phyloP scores from a whole-genome alignment of 257 asterid species.

The Catharanthus roseus region DNA sequence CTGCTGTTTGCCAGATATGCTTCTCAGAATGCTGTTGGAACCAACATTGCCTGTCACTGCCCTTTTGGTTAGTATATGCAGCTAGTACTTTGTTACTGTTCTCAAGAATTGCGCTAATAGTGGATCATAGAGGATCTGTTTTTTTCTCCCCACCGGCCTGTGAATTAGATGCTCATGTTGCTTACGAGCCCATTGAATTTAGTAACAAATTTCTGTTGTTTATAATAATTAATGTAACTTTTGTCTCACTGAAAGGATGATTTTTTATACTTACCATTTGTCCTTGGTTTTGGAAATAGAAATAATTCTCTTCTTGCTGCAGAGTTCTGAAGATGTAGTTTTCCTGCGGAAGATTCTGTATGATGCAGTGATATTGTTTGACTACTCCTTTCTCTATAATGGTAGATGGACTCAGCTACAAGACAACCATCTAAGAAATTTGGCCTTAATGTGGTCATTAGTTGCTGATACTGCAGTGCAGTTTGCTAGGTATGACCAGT shows the following conservation, averaged over 20 bases:
- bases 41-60: constrained; percentile 49
- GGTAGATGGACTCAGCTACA: constrained; percentile 44
- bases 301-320: constrained; percentile 24
- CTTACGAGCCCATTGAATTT: background rate
- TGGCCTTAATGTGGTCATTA: constrained; percentile 62
- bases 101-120: background rate
- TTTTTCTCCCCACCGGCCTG: background rate
- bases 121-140: background rate
- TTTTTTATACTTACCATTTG: background rate
- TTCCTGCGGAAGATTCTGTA: constrained; percentile 43
- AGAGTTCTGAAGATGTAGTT: constrained; percentile 49
- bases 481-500: constrained; percentile 51
- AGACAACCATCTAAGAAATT: constrained; percentile 33
- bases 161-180: background rate
- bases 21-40: constrained; percentile 59
- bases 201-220: background rate
- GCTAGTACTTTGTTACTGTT: background rate
- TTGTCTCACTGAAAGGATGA: background rate
- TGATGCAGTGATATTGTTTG: constrained; percentile 56
- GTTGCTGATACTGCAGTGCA: constrained; percentile 56
- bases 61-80: constrained; percentile 50
- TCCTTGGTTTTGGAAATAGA: background rate
- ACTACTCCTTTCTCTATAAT: constrained; percentile 43
- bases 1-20: constrained; percentile 57
- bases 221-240: background rate